Conservation (phyloP, 1,139 yeast genomes). For the Blastobotrys proliferans region DNA sequence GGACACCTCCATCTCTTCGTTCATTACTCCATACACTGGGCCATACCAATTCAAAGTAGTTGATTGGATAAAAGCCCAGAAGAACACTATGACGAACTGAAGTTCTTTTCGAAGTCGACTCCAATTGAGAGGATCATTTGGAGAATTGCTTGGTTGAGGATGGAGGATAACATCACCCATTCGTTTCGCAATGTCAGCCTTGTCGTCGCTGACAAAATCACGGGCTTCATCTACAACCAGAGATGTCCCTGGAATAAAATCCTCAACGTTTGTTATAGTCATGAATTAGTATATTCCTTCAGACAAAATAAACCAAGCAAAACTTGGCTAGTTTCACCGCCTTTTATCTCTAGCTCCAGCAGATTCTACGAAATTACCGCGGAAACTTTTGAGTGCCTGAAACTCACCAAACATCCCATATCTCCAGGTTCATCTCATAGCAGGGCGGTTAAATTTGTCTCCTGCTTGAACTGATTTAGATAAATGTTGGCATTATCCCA, state of each 20-base stretch:
- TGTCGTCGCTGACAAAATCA: neutral
- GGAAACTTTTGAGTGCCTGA: too few species aligned
- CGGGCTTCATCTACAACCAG: too few species aligned
- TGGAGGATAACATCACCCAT: constrained; percentile 43
- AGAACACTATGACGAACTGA: constrained; percentile 9
- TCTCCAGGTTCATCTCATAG: too few species aligned
- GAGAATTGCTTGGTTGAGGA: constrained; percentile 74
- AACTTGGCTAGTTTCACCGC: neutral
- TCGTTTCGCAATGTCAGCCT: constrained; percentile 22
- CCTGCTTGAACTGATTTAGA: too few species aligned
- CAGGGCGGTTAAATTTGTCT: too few species aligned
- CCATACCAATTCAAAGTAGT: constrained; percentile 9
- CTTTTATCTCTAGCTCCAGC: neutral
- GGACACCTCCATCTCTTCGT: too few species aligned
- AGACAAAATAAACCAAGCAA: too few species aligned
- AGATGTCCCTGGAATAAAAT: constrained; percentile 45
- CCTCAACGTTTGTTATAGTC: too few species aligned
- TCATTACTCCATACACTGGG: constrained; percentile 28
- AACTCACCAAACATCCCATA: too few species aligned
- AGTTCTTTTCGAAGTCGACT: constrained; percentile 6
- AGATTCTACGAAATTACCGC: neutral
- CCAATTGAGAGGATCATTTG: constrained; percentile 77
- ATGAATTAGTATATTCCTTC: too few species aligned
- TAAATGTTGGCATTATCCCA: too few species aligned
- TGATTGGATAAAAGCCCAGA: constrained; percentile 12